Percentiles rank a stretch among this genome's conserved stretches.
phyloP scores from a whole-genome alignment of 2,329 filamentous ascomycete genomes.

The Endothia cerciana region DNA sequence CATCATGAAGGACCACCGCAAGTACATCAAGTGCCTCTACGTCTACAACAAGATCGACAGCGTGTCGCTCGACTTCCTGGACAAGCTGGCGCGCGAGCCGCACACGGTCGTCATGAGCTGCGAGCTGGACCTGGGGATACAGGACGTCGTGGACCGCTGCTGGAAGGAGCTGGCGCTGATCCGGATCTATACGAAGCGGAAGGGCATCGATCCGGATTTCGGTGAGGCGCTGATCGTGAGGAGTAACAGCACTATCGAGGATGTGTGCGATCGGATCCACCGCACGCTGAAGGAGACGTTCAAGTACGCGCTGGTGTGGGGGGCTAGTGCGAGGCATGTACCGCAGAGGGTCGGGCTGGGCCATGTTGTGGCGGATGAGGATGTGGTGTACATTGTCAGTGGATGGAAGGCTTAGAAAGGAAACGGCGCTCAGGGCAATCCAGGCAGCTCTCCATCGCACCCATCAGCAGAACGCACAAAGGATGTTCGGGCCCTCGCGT shows the following conservation, averaged over 20 bases:
- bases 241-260: constrained; percentile 85
- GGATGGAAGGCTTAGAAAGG: constrained; percentile 61
- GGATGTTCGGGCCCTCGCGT: neutral
- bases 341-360: constrained; percentile 89
- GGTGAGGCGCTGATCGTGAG: constrained; percentile 90
- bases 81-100: constrained; percentile 88
- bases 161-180: constrained; percentile 93
- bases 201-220: constrained; percentile 89
- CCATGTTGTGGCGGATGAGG: constrained; percentile 75
- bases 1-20: constrained; percentile 98
- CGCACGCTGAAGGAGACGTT: constrained; percentile 95
- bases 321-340: constrained; percentile 90
- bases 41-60: constrained; percentile 99
- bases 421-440: constrained; percentile 11
- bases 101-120: constrained; percentile 97
- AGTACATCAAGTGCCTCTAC: constrained; percentile 94
- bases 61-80: constrained; percentile 89
- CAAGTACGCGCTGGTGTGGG: constrained; percentile 98
- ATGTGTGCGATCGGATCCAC: constrained; percentile 96
- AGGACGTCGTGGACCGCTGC: constrained; percentile 91
- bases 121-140: constrained; percentile 89
- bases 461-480: neutral
- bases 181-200: constrained; percentile 94
- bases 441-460: constrained; percentile 1
- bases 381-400: constrained; percentile 70